Evolutionary conservation across 1,284 basidiomycete species (phyloP).

Genomic region (Agroathelia rolfsii): DNA sequence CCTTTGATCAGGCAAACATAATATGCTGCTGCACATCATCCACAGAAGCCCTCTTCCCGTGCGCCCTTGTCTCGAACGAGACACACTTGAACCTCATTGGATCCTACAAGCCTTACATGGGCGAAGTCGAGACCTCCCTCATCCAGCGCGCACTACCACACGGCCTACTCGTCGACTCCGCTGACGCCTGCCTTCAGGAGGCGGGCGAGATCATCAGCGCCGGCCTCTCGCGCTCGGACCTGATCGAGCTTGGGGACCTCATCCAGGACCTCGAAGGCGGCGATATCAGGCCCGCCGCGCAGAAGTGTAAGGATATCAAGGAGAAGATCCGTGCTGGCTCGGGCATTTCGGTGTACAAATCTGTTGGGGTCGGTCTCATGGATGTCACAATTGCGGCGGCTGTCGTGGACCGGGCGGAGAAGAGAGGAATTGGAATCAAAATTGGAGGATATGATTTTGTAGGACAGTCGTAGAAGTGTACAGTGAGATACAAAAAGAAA

Average conservation of each 20-base stretch:
- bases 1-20: constrained; percentile 36
- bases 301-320: constrained; percentile 22
- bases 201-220: constrained; percentile 71
- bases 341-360: constrained; percentile 68
- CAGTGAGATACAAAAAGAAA: not conserved
- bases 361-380: constrained; percentile 68
- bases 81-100: constrained; percentile 73
- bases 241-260: constrained; percentile 58
- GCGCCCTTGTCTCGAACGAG: constrained; percentile 46
- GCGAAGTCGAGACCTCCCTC: constrained; percentile 56
- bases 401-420: constrained; percentile 30
- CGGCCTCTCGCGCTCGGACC: constrained; percentile 22
- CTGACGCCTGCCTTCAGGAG: constrained; percentile 56
- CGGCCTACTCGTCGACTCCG: constrained; percentile 75
- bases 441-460: constrained; percentile 29
- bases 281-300: too few relatives aligned
- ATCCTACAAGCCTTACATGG: constrained; percentile 77
- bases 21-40: constrained; percentile 76
- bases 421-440: constrained; percentile 26
- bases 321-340: constrained; percentile 21
- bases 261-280: constrained; percentile 2
- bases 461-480: not conserved
- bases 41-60: constrained; percentile 58
- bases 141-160: constrained; percentile 30
- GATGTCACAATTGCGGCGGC: constrained; percentile 58